Percentiles rank a stretch among this genome's conserved stretches.
phyloP scores from a whole-genome alignment of 129 eudicot genomes.

The Helichrysum umbraculigerum region DNA sequence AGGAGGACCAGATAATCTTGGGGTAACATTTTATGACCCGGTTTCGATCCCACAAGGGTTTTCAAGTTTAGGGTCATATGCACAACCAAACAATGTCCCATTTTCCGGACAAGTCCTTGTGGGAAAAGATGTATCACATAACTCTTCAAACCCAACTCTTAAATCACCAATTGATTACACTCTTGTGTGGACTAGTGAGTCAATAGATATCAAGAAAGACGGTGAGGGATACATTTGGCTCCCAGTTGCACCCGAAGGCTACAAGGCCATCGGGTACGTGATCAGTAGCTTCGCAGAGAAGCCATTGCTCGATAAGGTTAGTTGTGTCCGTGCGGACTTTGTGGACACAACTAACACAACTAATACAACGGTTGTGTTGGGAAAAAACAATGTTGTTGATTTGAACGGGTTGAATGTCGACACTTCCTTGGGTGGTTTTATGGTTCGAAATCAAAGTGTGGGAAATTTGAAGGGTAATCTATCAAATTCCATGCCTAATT shows the following conservation, averaged over 20 bases:
- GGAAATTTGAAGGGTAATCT: constrained; percentile 25
- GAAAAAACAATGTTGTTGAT: constrained; percentile 15
- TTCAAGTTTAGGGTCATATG: constrained; percentile 36
- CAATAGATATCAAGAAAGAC: constrained; percentile 31
- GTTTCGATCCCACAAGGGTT: constrained; percentile 39
- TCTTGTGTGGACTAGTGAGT: constrained; percentile 52
- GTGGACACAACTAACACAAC: constrained; percentile 34
- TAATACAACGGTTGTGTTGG: neutral
- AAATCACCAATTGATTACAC: constrained; percentile 40
- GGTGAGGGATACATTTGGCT: constrained; percentile 47
- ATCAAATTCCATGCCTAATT: constrained; percentile 41
- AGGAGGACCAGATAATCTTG: constrained; percentile 49
- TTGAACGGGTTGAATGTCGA: constrained; percentile 47
- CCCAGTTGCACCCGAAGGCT: constrained; percentile 43
- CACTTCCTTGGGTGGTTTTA: constrained; percentile 51
- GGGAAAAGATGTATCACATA: constrained; percentile 38
- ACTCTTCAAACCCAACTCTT: constrained; percentile 24
- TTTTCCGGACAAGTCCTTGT: constrained; percentile 40
- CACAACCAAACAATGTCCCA: constrained; percentile 44
- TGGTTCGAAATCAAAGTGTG: constrained; percentile 44
- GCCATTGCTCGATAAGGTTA: constrained; percentile 40
- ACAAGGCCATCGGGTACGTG: constrained; percentile 41
- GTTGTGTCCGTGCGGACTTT: constrained; percentile 41
- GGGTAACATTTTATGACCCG: constrained; percentile 44
- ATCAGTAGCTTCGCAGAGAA: constrained; percentile 34